Conservation (phyloP, 345 rosid genomes). For the Eucalyptus cladocalyx region DNA sequence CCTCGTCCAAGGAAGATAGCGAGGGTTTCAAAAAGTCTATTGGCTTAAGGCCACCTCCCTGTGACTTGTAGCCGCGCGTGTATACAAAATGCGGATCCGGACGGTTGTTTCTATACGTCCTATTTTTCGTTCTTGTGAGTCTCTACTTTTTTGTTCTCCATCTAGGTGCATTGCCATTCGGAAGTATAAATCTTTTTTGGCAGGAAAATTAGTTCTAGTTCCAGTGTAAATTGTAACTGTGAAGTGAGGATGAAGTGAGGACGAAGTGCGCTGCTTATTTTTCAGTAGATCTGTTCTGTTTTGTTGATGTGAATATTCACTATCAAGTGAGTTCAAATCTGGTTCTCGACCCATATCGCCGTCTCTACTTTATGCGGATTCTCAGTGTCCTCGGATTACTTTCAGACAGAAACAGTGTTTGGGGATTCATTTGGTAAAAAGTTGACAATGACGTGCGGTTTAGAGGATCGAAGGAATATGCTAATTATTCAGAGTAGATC, state of each 20-base stretch:
- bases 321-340: neutral
- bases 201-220: neutral
- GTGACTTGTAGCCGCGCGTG: neutral
- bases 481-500: neutral
- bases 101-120: neutral
- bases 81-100: neutral
- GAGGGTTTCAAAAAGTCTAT: neutral
- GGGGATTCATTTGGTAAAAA: neutral
- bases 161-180: neutral
- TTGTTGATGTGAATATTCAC: neutral
- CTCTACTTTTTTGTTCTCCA: neutral
- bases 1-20: conserved; percentile 87
- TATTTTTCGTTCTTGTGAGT: neutral
- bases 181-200: neutral
- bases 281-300: neutral
- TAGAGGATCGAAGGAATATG: neutral
- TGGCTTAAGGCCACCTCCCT: neutral
- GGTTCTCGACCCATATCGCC: neutral
- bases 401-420: neutral
- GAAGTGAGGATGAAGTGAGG: neutral
- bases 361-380: neutral
- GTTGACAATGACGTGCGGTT: neutral
- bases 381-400: neutral
- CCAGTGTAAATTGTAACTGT: neutral
- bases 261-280: neutral